Evolutionary conservation across 257 asterid species (phyloP).

Genomic region (Ajuga chamaepitys): DNA sequence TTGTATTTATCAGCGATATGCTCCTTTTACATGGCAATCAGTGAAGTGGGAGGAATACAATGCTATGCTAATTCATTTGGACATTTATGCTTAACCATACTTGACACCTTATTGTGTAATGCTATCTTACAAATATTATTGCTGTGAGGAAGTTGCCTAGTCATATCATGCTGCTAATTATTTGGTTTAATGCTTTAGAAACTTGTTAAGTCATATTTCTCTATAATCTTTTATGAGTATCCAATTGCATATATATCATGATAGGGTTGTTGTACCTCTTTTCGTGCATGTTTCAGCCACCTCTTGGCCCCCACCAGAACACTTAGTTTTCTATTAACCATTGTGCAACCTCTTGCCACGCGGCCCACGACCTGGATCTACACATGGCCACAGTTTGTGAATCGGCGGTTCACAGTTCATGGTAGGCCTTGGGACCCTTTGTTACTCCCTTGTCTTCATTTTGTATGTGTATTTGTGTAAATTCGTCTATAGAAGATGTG

Average conservation of each 20-base stretch:
- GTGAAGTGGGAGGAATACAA: background rate
- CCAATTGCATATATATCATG: background rate
- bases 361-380: no score
- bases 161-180: conserved; percentile 31
- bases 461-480: no score
- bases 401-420: no score
- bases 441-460: no score
- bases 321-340: background rate
- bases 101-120: conserved; percentile 4
- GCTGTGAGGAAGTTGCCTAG: conserved; percentile 32
- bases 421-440: no score
- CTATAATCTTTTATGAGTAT: background rate
- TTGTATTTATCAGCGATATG: background rate
- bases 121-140: conserved; percentile 22
- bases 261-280: background rate
- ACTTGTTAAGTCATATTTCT: background rate
- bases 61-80: conserved; percentile 21
- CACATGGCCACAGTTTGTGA: no score
- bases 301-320: background rate
- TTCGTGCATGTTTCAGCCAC: background rate
- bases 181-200: conserved; percentile 16
- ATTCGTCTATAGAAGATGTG: no score
- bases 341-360: no score
- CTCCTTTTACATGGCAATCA: background rate
- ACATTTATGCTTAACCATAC: conserved; percentile 25